Percentiles rank a stretch among this genome's conserved stretches.
phyloP scores from a whole-genome alignment of 495 filamentous ascomycete species.

The Cryomyces antarcticus region DNA sequence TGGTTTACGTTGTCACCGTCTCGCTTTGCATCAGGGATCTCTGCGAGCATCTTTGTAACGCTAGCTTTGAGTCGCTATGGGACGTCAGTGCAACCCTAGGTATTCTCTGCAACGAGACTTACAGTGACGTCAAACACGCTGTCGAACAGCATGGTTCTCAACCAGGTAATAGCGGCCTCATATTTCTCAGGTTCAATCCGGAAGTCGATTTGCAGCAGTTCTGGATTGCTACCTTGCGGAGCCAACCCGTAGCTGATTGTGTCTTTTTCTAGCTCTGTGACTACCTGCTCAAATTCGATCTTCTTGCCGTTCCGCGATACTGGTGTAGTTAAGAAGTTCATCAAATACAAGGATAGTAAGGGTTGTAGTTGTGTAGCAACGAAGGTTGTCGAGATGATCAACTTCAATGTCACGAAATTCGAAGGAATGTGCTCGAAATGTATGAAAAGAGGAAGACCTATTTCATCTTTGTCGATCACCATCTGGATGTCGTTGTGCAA shows the following conservation, averaged over 20 bases:
- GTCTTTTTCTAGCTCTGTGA: constrained; percentile 73
- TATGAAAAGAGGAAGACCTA: constrained; percentile 60
- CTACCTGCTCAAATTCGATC: constrained; percentile 78
- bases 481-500: constrained; percentile 53
- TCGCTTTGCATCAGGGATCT: constrained; percentile 84
- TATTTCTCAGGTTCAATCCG: constrained; percentile 82
- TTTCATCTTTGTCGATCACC: constrained; percentile 46
- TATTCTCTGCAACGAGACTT: neutral
- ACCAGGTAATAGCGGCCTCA: constrained; percentile 59
- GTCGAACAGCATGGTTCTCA: constrained; percentile 68
- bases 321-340: constrained; percentile 87
- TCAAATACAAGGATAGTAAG: constrained; percentile 61
- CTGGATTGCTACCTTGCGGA: constrained; percentile 47
- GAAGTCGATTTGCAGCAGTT: constrained; percentile 62
- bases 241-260: constrained; percentile 64
- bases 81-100: neutral
- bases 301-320: constrained; percentile 56
- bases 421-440: constrained; percentile 88
- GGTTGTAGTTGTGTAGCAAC: constrained; percentile 60
- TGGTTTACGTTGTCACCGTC: constrained; percentile 45
- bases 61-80: constrained; percentile 52
- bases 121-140: constrained; percentile 58
- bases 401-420: constrained; percentile 66
- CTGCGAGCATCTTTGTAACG: constrained; percentile 72
- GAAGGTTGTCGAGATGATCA: constrained; percentile 56